Base-by-base conservation (phyloP, 2,329 filamentous ascomycete genomes). In the Sporothrix brunneoviolacea region DNA sequence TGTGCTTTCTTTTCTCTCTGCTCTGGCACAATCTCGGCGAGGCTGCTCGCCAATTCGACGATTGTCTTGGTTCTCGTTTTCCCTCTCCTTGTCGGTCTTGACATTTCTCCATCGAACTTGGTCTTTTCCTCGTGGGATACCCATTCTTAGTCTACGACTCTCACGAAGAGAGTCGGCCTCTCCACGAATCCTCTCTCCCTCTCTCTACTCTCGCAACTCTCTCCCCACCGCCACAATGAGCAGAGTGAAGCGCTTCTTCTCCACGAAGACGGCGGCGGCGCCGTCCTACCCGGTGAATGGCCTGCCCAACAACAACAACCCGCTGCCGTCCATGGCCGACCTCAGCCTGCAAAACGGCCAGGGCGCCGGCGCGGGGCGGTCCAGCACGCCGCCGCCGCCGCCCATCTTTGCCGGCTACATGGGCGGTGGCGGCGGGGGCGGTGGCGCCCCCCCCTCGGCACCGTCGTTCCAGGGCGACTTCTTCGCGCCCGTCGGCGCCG, bases 381-480 rank as follows among this genome's bases (percentile, higher is more conserved):
- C 47, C 10, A 15, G 27, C 15, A 33, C 47, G 16, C 43, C 51
- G 38, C 51, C 51, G 18, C 51, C 51, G 19, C 51, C 51, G 15
- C 44, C 39, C 42, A 44, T 53, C 38, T 53, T 39, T 37, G 13
- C 37, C 22, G 47, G 42, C 8, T 53, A 53, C 8, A n/a, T 18
- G 18, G 37, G 27, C 28, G 19, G 19, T 8, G 15, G 22, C n/a
- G 44, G 35, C 13, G 40, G 40, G 4, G 33, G 18, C 8, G 24
- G 8, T n/a, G 27, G 24, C 24, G 10, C 24, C 5, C 24, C 6
- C 24, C 24, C 24, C 24, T 10, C 24, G 24, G 24, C 24, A 28
- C 6, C 24, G 10, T 5, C 24, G 5, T 28, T 28, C 24, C 24
- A 28, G 10, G 24, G 6, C 24, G 24, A 4, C 37, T 24, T 33